phyloP scores from a whole-genome alignment of 441 rosid genomes.

The Lepidium campestre region DNA sequence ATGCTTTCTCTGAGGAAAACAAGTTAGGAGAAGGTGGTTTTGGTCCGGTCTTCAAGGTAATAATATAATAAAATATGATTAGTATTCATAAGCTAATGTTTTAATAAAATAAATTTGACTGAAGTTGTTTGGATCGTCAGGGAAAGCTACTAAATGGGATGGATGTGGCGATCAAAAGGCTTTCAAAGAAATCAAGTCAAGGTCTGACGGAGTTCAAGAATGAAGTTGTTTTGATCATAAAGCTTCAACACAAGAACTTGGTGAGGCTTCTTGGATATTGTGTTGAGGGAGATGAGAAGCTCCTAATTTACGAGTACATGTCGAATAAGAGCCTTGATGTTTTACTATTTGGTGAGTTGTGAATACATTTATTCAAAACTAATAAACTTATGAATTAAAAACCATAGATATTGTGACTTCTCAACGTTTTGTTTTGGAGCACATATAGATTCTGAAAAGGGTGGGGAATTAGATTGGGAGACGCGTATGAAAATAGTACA shows the following conservation, averaged over 20 bases:
- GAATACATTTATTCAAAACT: background rate
- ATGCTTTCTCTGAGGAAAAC: background rate
- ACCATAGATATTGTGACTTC: background rate
- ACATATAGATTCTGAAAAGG: background rate
- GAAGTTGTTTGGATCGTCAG: constrained; percentile 11
- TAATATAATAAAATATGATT: background rate
- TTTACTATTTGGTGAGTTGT: background rate
- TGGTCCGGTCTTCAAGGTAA: constrained; percentile 13
- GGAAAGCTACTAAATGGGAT: constrained; percentile 33
- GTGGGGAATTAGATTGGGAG: constrained; percentile 21
- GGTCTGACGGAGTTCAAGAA: constrained; percentile 49
- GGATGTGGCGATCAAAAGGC: constrained; percentile 52
- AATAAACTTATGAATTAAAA: background rate
- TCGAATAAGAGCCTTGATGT: background rate
- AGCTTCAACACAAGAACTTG: constrained; percentile 56
- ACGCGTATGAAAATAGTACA: background rate
- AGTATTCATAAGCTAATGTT: too few species aligned
- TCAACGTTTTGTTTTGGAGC: background rate
- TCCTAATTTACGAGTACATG: background rate
- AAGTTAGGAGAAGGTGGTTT: background rate
- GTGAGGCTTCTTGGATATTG: constrained; percentile 34
- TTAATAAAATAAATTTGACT: too few species aligned
- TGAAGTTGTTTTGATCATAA: constrained; percentile 43
- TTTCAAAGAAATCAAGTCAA: constrained; percentile 44
- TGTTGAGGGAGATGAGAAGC: background rate